A percentile compares a stretch with the other conserved stretches of the same genome.
Conservation (phyloP, 345 rosid genomes). For the Brassica napus region DNA sequence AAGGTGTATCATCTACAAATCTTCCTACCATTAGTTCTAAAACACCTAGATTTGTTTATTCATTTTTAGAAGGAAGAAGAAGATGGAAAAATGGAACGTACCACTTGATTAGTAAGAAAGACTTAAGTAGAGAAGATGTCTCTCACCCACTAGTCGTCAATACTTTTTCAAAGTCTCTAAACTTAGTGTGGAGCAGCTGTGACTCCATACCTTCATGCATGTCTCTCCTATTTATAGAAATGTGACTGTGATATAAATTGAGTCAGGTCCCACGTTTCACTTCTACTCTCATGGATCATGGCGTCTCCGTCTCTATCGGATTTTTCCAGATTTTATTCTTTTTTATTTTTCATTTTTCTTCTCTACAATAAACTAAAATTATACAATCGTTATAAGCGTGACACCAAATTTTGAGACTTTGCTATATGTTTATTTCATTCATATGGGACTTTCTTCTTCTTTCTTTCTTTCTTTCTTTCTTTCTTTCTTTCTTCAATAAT, state of each 20-base stretch:
- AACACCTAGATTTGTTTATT: background rate
- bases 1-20: background rate
- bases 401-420: background rate
- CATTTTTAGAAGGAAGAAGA: background rate
- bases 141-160: background rate
- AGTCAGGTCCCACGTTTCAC: conserved; percentile 34
- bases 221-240: conserved; percentile 14
- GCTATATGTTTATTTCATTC: background rate
- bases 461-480: background rate
- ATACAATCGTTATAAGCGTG: background rate
- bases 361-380: background rate
- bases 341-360: background rate
- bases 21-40: background rate
- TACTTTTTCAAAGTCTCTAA: background rate
- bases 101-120: conserved; percentile 10
- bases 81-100: conserved; percentile 11
- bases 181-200: background rate
- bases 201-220: conserved; percentile 2
- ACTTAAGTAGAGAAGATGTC: conserved; percentile 14
- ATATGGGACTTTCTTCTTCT: background rate
- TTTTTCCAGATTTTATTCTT: background rate
- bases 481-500: background rate
- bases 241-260: background rate
- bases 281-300: conserved; percentile 18
- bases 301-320: conserved; percentile 12